Percentiles rank a stretch among this genome's conserved stretches.
These are phyloP conservation scores for Pholiota adiposa DNA, from an alignment of 1,284 basidiomycete genomes.

Conservation along the genomic window DNA sequence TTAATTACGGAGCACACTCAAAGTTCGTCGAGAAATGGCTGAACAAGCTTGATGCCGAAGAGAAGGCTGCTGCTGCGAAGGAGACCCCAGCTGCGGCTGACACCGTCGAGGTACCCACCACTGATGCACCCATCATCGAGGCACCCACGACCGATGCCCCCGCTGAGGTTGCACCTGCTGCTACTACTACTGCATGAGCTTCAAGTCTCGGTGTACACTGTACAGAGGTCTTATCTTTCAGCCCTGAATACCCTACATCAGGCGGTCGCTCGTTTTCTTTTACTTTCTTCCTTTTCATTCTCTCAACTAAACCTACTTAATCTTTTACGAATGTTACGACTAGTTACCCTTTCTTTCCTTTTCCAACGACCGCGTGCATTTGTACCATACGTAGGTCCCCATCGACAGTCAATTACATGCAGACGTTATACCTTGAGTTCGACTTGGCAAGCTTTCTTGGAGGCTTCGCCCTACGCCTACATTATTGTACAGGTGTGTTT, in stretches of 20 bases:
- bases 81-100: conserved; percentile 13
- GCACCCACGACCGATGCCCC: not conserved
- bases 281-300: not conserved
- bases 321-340: not conserved
- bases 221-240: not conserved
- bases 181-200: not conserved
- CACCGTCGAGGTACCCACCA: conserved; percentile 9
- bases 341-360: not conserved
- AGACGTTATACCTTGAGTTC: no score
- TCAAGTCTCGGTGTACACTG: not conserved
- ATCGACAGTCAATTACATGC: not conserved
- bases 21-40: conserved; percentile 73
- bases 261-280: not conserved
- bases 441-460: no score
- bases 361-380: not conserved
- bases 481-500: no score
- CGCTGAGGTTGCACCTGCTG: not conserved
- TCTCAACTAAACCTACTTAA: not conserved
- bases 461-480: no score
- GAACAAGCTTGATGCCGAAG: conserved; percentile 49
- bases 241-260: not conserved
- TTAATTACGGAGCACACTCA: conserved; percentile 66
- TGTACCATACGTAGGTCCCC: not conserved
- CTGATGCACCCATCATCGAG: not conserved
- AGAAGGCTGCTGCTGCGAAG: conserved; percentile 2